phyloP scores from a whole-genome alignment of 2,329 filamentous ascomycete species.

The Cordyceps javanica region DNA sequence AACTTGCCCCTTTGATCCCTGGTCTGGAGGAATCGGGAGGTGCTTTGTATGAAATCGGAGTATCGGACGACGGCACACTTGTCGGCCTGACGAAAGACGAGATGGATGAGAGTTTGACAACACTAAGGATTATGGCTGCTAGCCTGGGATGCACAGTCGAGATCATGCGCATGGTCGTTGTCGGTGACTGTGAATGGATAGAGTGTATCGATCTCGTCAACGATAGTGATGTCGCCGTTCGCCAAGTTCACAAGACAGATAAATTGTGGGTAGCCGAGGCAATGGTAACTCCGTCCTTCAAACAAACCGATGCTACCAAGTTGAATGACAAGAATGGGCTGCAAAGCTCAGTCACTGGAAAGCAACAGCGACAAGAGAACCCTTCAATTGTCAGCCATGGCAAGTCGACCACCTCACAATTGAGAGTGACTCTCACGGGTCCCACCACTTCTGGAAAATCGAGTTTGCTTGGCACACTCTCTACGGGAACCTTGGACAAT shows the following conservation, averaged over 20 bases:
- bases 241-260: conserved; percentile 29
- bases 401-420: conserved; percentile 60
- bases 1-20: conserved; percentile 56
- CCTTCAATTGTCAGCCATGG: conserved; percentile 31
- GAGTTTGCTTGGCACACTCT: conserved; percentile 79
- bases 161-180: conserved; percentile 72
- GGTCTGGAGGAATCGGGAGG: conserved; percentile 90
- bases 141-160: conserved; percentile 83
- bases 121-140: conserved; percentile 83
- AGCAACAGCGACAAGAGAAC: not conserved
- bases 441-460: conserved; percentile 91
- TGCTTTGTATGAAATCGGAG: conserved; percentile 92
- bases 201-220: conserved; percentile 35
- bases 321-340: not conserved
- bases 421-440: conserved; percentile 81
- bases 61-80: conserved; percentile 88
- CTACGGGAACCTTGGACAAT: conserved; percentile 84
- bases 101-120: conserved; percentile 82
- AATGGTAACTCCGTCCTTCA: conserved; percentile 69
- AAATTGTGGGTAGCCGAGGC: conserved; percentile 86
- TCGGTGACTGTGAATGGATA: conserved; percentile 77
- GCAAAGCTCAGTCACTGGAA: not conserved
- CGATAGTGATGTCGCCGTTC: conserved; percentile 18
- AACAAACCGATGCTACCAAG: conserved; percentile 23
- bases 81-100: conserved; percentile 86